phyloP scores from a whole-genome alignment of 2,329 filamentous ascomycete genomes.

The Chaetomiaceae sp. region DNA sequence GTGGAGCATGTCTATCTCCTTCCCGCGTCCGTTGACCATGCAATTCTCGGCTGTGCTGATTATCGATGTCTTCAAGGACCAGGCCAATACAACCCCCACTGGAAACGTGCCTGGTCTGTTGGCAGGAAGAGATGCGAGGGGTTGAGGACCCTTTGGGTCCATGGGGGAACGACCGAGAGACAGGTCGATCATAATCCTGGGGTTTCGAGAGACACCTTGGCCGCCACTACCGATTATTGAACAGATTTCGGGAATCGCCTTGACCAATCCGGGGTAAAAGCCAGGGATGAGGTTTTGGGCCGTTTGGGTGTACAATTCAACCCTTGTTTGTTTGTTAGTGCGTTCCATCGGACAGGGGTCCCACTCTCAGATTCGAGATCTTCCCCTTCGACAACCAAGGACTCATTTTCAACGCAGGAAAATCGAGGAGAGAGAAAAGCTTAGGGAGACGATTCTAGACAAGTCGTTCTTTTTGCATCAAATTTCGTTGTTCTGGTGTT shows the following conservation, averaged over 20 bases:
- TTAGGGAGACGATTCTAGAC: no score
- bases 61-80: neutral
- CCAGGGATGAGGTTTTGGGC: conserved; percentile 2
- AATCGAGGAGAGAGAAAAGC: no score
- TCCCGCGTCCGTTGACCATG: neutral
- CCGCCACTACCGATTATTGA: conserved; percentile 8
- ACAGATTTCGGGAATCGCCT: neutral
- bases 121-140: neutral
- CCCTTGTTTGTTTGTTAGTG: no score
- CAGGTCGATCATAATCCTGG: conserved; percentile 9
- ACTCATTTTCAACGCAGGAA: no score
- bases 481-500: no score
- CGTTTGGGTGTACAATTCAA: neutral
- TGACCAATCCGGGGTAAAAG: conserved; percentile 11
- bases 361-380: no score
- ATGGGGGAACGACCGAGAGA: neutral
- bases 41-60: neutral
- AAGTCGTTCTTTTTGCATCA: no score
- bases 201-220: neutral
- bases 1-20: neutral
- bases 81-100: neutral
- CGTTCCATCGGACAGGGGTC: no score
- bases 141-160: neutral
- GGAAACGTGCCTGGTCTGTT: conserved; percentile 7
- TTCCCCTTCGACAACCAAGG: no score